Evolutionary conservation across 352 stramenopile species (phyloP), one percentile per base, ranked within the genome.

Genomic region (Phytophthora constricta): DNA sequence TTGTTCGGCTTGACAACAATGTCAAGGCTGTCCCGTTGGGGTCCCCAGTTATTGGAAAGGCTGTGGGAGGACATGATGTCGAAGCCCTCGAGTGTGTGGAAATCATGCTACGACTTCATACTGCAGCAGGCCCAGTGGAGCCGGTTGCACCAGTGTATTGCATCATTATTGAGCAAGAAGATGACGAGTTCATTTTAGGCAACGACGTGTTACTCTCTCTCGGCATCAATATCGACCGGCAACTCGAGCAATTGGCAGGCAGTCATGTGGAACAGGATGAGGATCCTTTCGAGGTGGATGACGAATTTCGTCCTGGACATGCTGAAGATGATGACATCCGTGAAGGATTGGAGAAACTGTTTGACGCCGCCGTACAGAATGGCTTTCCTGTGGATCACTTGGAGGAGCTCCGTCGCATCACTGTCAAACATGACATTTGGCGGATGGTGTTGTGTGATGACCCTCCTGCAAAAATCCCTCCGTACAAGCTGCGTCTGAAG

Each of bases 131-230:
- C 17, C 39, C 39, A 0, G 56, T 64, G 22, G 45, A 63, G 9
- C 46, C 46, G 1, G 23, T 39, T 5, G 41, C 55, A 20, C 10
- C 23, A 41, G 22, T 50, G 9, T 31, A 45, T 1, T 56, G 46
- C 20, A 25, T 63, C 5, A 4, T 63, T 7, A 54, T 63, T 48
- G 45, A 62, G 3, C 20, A 31, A 41, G 45, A 63, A 25, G 56
- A 56, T 8, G 33, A 56, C 25, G 45, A 56, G n/a, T 65, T 65
- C 27, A 65, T 65, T 25, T 33, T 53, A 10, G 57, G 37, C 2
- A 26, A 57, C 9, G 58, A 58, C 9, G 16, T 58, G 10, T 14
- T 65, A 5, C 33, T 43, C 39, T 47, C 13, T 8, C 33, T 65
- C 5, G 48, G 48, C 1, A 65, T 65, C 13, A 37, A 65, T 8